A percentile compares a stretch with the other conserved stretches of the same genome.
Conservation (phyloP, 2,329 filamentous ascomycete genomes). For the Orbilia oligospora region DNA sequence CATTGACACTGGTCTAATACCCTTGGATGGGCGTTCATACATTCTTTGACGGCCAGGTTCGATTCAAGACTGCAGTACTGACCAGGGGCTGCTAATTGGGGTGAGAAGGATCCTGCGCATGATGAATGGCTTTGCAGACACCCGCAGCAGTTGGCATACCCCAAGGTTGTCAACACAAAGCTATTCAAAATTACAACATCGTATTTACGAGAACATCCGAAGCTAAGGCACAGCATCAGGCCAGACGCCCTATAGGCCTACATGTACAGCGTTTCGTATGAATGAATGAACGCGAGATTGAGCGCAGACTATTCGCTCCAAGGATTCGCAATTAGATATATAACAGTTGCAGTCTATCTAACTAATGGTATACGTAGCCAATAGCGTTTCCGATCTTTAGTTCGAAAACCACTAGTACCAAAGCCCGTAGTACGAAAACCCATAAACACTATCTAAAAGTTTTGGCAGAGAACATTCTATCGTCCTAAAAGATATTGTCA, state of each 20-base stretch:
- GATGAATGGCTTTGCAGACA: background rate
- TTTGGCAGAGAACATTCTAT: too few species aligned
- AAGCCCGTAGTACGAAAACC: too few species aligned
- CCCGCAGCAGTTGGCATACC: background rate
- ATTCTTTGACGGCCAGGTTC: background rate
- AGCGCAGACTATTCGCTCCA: background rate
- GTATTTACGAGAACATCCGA: background rate
- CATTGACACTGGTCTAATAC: background rate
- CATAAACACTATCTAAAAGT: too few species aligned
- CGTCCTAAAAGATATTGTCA: background rate
- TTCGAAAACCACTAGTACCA: too few species aligned
- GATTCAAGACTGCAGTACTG: too few species aligned
- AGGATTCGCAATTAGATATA: background rate
- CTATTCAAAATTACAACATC: constrained; percentile 10
- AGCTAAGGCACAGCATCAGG: too few species aligned
- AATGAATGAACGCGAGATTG: background rate
- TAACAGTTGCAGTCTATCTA: too few species aligned
- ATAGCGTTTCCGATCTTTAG: too few species aligned
- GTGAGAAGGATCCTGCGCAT: background rate
- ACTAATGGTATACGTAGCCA: too few species aligned
- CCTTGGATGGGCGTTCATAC: background rate
- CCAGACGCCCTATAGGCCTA: too few species aligned
- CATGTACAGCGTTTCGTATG: too few species aligned
- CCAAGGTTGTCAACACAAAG: constrained; percentile 9
- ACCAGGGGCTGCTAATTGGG: background rate